Evolutionary conservation across 2,329 filamentous ascomycete genomes (phyloP), one percentile per base, ranked within the genome.

Genomic region (Botrytis hyacinthi): DNA sequence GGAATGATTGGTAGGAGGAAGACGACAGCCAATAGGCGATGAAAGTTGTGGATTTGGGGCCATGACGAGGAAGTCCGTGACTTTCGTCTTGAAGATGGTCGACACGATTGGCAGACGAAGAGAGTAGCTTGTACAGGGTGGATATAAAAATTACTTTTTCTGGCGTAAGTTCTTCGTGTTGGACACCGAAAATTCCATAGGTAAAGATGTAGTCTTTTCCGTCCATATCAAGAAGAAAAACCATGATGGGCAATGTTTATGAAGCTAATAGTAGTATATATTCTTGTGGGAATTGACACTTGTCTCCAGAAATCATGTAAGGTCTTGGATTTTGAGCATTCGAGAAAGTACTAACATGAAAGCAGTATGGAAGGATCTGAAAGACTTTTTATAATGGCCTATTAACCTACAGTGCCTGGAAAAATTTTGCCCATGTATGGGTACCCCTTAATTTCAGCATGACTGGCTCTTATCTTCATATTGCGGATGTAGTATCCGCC

Each of bases 1-100:
- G 60, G 62, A 8, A 79, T 46, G 29, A 82, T 78, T 79, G 78
- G 40, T 77, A 74, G 18, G 79, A 78, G 26, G 78, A 74, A 0
- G 69, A 71, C 22, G 37, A 51, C 4, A 74, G 22, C 75, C 75
- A 76, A 26, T 76, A 76, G 7, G 75, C 77, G 61, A 78, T 48
- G 12, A 76, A 74, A 4, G 72, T 74, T 14, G 71, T 70, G 3
- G 73, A 67, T 40, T 70, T 69, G 54, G 73, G 74, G 0, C 60
- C 37, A 6, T 68, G 59, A n/a, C 59, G 60, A 66, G 63, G 48
- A 22, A 70, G 54, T 35, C 74, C 74, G 62, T 73, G 71, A 42
- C 42, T 73, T 57, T 76, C 66, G 51, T 70, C 65, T 44, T 72
- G 59, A 10, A 76, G 71, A 42, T 66, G 69, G 35, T 76, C 75